Evolutionary conservation across 208 protist genomes (phyloP).

Genomic region (Wallacemonas sp.): DNA sequence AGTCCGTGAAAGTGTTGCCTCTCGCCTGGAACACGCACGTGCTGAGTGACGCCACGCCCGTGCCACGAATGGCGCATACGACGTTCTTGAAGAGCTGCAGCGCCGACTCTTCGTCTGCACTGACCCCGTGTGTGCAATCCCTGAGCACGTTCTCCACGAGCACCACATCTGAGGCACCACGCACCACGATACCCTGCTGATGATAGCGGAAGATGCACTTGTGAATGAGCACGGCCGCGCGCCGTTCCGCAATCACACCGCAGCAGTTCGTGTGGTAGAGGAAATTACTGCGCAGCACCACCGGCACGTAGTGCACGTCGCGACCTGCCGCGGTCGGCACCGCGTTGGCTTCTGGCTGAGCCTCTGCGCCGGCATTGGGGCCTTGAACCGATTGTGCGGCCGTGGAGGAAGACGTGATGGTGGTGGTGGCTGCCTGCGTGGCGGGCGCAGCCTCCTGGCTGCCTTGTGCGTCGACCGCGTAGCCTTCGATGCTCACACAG

Average conservation of each 20-base stretch:
- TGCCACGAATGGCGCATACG: conserved; percentile 16
- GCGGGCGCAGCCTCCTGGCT: not conserved
- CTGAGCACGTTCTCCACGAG: conserved; percentile 9
- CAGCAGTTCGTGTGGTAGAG: conserved; percentile 12
- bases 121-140: conserved; percentile 21
- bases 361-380: not conserved
- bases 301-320: not conserved
- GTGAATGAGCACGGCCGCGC: conserved; percentile 14
- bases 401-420: too few relatives aligned
- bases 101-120: conserved; percentile 17
- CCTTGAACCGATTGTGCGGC: too few relatives aligned
- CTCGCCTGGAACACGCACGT: conserved; percentile 3
- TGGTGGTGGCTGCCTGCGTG: not conserved
- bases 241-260: conserved; percentile 26
- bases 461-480: not conserved
- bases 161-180: conserved; percentile 16
- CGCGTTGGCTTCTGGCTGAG: not conserved
- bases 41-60: conserved; percentile 19
- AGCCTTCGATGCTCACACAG: conserved; percentile 20
- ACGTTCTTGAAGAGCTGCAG: conserved; percentile 19
- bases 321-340: not conserved
- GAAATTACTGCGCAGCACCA: conserved; percentile 29
- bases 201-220: conserved; percentile 19
- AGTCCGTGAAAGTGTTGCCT: conserved; percentile 22
- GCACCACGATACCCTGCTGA: conserved; percentile 16